Percentiles rank a stretch among this genome's conserved stretches.
These are phyloP conservation scores for Calonectria ilicicola DNA, from an alignment of 2,329 filamentous ascomycete species.

Conservation along the genomic window DNA sequence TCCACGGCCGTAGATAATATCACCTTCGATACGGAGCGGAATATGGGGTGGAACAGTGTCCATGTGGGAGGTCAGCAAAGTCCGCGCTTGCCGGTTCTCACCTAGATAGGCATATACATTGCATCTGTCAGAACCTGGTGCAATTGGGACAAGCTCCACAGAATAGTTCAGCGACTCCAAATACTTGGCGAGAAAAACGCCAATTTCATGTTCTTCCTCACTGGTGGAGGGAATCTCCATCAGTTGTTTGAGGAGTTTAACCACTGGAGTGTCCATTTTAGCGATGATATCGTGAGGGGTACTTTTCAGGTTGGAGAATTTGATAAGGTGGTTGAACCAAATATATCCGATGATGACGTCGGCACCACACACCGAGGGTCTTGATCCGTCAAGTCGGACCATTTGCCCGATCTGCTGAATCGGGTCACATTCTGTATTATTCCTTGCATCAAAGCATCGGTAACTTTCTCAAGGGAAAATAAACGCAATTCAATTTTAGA, in stretches of 20 bases:
- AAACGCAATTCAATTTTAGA: neutral
- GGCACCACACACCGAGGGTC: neutral
- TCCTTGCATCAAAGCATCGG: neutral
- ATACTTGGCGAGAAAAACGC: conserved; percentile 73
- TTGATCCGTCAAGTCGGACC: neutral
- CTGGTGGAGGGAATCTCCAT: conserved; percentile 34
- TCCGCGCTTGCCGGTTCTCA: conserved; percentile 59
- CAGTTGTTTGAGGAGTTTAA: conserved; percentile 27
- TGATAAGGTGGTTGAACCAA: neutral
- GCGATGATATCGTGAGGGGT: too few relatives aligned
- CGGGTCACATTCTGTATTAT: neutral
- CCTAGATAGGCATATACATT: conserved; percentile 78
- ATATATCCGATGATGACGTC: neutral
- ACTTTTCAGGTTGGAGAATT: neutral
- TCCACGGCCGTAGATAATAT: conserved; percentile 68
- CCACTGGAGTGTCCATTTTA: conserved; percentile 15
- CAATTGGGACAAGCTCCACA: conserved; percentile 44
- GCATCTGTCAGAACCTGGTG: conserved; percentile 53
- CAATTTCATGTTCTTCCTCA: conserved; percentile 68
- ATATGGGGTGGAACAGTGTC: conserved; percentile 79
- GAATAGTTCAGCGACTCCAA: conserved; percentile 60
- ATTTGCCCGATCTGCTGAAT: neutral
- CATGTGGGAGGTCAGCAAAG: conserved; percentile 79
- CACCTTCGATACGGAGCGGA: conserved; percentile 67
- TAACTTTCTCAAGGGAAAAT: neutral